Evolutionary conservation across 1,139 yeast species (phyloP).

Genomic region (Geotrichum phurueaensis): DNA sequence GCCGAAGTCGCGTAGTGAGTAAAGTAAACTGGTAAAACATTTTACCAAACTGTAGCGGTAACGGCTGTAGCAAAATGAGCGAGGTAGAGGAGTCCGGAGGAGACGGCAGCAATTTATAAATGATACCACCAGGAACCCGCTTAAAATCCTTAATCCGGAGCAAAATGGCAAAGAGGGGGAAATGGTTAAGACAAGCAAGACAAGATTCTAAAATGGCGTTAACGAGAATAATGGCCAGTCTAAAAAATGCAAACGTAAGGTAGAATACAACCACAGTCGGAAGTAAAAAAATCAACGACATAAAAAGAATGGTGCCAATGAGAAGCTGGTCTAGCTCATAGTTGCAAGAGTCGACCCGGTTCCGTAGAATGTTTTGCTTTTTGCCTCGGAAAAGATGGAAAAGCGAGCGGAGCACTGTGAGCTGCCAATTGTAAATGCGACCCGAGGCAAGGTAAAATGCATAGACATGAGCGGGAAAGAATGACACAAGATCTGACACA

Average conservation of each 20-base stretch:
- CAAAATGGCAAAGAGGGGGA: slow-evolving; percentile 78
- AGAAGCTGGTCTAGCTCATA: slow-evolving; percentile 83
- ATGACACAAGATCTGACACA: slow-evolving; percentile 55
- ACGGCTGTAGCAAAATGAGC: slow-evolving; percentile 36
- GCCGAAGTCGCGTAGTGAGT: slow-evolving; percentile 38
- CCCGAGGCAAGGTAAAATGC: slow-evolving; percentile 77
- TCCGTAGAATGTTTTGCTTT: slow-evolving; percentile 74
- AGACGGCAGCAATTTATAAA: slow-evolving; percentile 35
- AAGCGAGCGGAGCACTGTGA: slow-evolving; percentile 61
- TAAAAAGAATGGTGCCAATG: slow-evolving; percentile 82
- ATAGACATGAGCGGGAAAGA: slow-evolving; percentile 65
- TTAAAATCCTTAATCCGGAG: slow-evolving; percentile 74
- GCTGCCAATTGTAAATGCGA: slow-evolving; percentile 70
- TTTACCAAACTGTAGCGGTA: slow-evolving; percentile 41
- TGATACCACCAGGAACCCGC: slow-evolving; percentile 86
- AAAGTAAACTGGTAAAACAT: slow-evolving; percentile 47
- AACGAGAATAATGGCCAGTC: slow-evolving; percentile 47
- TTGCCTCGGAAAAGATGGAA: slow-evolving; percentile 86
- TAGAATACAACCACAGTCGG: slow-evolving; percentile 91
- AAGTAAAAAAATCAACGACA: slow-evolving; percentile 65
- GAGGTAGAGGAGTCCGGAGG: slow-evolving; percentile 1
- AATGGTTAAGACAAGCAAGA: slow-evolving; percentile 66
- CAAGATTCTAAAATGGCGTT: slow-evolving; percentile 55
- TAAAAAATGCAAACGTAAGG: slow-evolving; percentile 57
- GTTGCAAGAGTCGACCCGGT: slow-evolving; percentile 77